Base-by-base conservation (phyloP, 2,329 filamentous ascomycete genomes). In the Trichoderma arundinaceum region DNA sequence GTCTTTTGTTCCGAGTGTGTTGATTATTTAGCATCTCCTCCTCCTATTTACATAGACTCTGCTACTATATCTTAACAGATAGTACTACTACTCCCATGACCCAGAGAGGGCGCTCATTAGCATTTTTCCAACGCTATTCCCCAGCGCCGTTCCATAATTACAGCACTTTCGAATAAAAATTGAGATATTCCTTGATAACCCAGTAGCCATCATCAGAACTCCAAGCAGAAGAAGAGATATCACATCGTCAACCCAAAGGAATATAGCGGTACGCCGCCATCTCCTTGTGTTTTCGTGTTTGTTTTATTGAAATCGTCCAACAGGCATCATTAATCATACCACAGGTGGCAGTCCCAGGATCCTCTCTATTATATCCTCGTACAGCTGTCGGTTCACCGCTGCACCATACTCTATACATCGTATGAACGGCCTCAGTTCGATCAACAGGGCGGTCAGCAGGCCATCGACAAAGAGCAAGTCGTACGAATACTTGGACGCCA, bases 331-430 rank as follows among this genome's bases (percentile, higher is more conserved):
- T 1, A 22, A 63, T 63, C 28, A 63, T 22, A 43, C 39, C 15
- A 46, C 49, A 12, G 44, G 15, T 13, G 59, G 49, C 12, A 71
- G 70, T 6, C 72, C 77, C 43, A 84, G 64, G 3, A 85, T 79
- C 46, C 78, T 74, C 28, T 65, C 69, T 7, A 82, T 73, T n/a
- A 81, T 77, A 43, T 74, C 80, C 71, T 85, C 82, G 69, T 84
- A 85, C 0, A 78, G 78, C 1, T 68, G 72, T 28, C 83, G 74
- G 71, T 80, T 79, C 63, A 86, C 80, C 3, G 78, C 75, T 4
- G 83, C 82, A 12, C 83, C 83, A 67, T 79, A 85, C 41, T 77
- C 74, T 6, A 82, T 73, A 64, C 83, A 86, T 67, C 75, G 77
- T 8, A 84, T 81, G 1, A 80, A 77, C 13, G 76, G 76, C 4